Base-by-base conservation (phyloP, 2,329 filamentous ascomycete species). In the Cercospora sp. region DNA sequence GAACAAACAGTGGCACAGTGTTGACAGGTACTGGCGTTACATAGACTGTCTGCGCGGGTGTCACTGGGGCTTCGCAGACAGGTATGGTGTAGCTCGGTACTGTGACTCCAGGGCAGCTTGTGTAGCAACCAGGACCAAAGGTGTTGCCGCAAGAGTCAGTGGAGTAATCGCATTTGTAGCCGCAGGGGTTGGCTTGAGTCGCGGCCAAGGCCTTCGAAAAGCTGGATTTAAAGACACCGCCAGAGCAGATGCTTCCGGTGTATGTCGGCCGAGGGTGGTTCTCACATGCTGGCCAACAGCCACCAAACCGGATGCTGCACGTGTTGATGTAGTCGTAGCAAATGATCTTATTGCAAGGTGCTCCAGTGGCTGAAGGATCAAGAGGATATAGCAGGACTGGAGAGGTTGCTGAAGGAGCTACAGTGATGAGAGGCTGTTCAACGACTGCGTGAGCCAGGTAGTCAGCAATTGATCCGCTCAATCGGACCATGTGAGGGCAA, bases 281-380 rank as follows among this genome's bases (percentile, higher is more conserved):
- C 5, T 60, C 59, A 66, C 74, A 76, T 12, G 63, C 68, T 4
- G 69, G 64, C 62, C 67, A 74, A 64, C 74, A 76, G 40, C 69
- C 72, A 12, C 73, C 73, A 51, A 73, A 75, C n/a, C 51, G 64
- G 30, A 69, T 64, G 58, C 63, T 67, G 57, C 74, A 75, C n/a
- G 65, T 67, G 60, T 75, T 74, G 67, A 75, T 68, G 58, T 72
- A 70, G 63, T 74, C 74, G 40, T 70, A 66, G 63, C 74, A 75
- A 12, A 71, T 60, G 30, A 70, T n/a, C n/a, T 42, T 64, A 4
- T 64, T 64, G 62, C 62, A 64, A 23, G 62, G 62, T n/a, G 33
- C 18, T 42, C 51, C 62, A 42, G 26, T 64, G 33, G 51, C 62
- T 26, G 48, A 58, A 20, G 48, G 16, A 5, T 55, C 48, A 42